A percentile compares a stretch with the other conserved stretches of the same genome.
Evolutionary conservation across 257 asterid species (phyloP).

Genomic region (Prunella vulgaris): DNA sequence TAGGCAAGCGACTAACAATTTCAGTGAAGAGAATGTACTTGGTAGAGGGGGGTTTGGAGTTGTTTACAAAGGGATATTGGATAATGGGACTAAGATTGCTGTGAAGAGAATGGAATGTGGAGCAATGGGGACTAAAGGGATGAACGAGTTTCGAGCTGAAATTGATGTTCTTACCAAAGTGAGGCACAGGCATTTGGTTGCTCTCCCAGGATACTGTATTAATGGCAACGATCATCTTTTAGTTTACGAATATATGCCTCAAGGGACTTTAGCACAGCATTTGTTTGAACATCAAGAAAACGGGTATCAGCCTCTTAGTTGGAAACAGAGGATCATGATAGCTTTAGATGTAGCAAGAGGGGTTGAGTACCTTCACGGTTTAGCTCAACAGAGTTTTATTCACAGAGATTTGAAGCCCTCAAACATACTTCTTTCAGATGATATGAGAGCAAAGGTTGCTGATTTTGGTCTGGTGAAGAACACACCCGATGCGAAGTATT

Average conservation of each 20-base stretch:
- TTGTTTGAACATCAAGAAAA: conserved; percentile 62
- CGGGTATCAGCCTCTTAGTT: conserved; percentile 49
- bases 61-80: conserved; percentile 73
- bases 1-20: conserved; percentile 72
- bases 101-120: conserved; percentile 90
- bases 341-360: conserved; percentile 91
- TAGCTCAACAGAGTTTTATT: conserved; percentile 86
- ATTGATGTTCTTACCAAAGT: conserved; percentile 85
- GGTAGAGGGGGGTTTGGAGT: conserved; percentile 91
- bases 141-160: conserved; percentile 86
- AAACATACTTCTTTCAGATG: conserved; percentile 78
- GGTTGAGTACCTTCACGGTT: conserved; percentile 85
- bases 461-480: conserved; percentile 84
- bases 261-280: conserved; percentile 76
- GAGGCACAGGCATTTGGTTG: conserved; percentile 87
- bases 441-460: conserved; percentile 93
- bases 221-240: conserved; percentile 81
- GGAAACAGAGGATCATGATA: conserved; percentile 83
- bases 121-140: conserved; percentile 75
- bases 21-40: conserved; percentile 50
- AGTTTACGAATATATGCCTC: conserved; percentile 89
- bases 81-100: conserved; percentile 81
- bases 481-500: conserved; percentile 82
- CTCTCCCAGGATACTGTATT: conserved; percentile 76
- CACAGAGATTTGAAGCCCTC: conserved; percentile 85